phyloP scores from a whole-genome alignment of 257 asterid species.

The Cinchona pubescens region DNA sequence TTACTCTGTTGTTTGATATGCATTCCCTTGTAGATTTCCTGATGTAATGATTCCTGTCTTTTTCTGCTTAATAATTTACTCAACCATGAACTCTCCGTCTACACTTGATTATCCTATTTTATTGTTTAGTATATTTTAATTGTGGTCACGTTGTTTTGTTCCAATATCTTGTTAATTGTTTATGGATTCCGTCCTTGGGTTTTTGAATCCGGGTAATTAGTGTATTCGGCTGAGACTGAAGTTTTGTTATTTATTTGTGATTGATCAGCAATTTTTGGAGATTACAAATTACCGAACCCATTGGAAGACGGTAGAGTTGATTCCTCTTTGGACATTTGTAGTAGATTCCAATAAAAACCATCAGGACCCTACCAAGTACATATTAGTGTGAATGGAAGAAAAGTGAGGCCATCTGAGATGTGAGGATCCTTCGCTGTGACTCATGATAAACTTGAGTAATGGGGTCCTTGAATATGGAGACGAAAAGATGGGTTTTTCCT shows the following conservation, averaged over 20 bases:
- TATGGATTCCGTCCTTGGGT: constrained; percentile 18
- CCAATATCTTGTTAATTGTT: constrained; percentile 18
- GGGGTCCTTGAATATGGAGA: constrained; percentile 62
- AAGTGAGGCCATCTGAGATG: constrained; percentile 17
- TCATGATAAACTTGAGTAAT: constrained; percentile 47
- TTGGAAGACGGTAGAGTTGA: constrained; percentile 27
- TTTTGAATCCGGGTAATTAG: not conserved
- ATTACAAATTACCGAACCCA: constrained; percentile 26
- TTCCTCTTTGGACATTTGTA: constrained; percentile 27
- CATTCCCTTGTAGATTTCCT: constrained; percentile 17
- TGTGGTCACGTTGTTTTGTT: constrained; percentile 15
- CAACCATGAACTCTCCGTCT: constrained; percentile 2
- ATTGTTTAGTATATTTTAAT: constrained; percentile 8
- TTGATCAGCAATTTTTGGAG: constrained; percentile 25
- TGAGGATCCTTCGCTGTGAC: constrained; percentile 23
- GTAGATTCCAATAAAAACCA: constrained; percentile 19
- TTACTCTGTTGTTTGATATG: constrained; percentile 16
- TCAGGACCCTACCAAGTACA: constrained; percentile 13
- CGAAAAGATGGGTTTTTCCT: constrained; percentile 78
- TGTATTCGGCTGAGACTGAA: constrained; percentile 22
- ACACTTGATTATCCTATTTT: not conserved
- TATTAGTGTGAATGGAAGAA: constrained; percentile 22
- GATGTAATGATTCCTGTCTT: constrained; percentile 27
- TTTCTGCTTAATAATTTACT: constrained; percentile 22
- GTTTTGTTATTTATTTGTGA: constrained; percentile 9